Evolutionary conservation across 2,329 filamentous ascomycete species (phyloP).

Genomic region (Penicillium sp.): DNA sequence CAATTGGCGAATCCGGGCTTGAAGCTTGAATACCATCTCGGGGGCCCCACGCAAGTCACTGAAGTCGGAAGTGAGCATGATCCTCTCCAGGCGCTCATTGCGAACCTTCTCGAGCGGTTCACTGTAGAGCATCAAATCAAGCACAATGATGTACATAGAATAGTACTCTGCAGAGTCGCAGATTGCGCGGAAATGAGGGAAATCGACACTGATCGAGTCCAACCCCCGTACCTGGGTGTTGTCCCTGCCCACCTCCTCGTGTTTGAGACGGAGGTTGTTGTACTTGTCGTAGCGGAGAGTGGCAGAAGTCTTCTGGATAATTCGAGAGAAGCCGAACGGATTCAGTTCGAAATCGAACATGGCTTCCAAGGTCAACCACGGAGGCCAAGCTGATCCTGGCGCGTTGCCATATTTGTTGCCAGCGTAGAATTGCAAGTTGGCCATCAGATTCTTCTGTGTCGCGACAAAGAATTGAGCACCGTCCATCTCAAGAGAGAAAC

Average conservation of each 20-base stretch:
- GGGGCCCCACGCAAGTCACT: slow-evolving; percentile 93
- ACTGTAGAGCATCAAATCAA: slow-evolving; percentile 93
- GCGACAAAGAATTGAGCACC: slow-evolving; percentile 98
- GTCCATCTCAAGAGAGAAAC: slow-evolving; percentile 94
- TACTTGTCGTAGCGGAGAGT: slow-evolving; percentile 96
- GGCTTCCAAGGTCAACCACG: slow-evolving; percentile 97
- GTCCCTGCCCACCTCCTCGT: slow-evolving; percentile 80
- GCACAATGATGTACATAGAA: slow-evolving; percentile 94
- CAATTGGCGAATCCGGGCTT: slow-evolving; percentile 88
- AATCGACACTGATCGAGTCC: slow-evolving; percentile 95
- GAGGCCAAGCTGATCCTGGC: slow-evolving; percentile 86
- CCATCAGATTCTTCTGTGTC: slow-evolving; percentile 86
- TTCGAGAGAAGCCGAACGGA: slow-evolving; percentile 95
- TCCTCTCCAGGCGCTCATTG: slow-evolving; percentile 92
- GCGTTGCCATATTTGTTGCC: slow-evolving; percentile 90
- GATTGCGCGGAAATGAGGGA: slow-evolving; percentile 88
- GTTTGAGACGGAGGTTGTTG: slow-evolving; percentile 94
- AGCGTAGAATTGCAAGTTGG: slow-evolving; percentile 88
- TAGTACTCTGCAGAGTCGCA: slow-evolving; percentile 98
- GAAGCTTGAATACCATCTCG: slow-evolving; percentile 86
- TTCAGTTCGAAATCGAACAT: slow-evolving; percentile 96
- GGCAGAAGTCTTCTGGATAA: slow-evolving; percentile 95
- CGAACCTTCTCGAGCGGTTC: slow-evolving; percentile 97
- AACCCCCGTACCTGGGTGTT: slow-evolving; percentile 38
- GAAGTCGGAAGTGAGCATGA: slow-evolving; percentile 98